Conservation (phyloP, 2,329 filamentous ascomycete species). For the Aspergillus tubingensis region DNA sequence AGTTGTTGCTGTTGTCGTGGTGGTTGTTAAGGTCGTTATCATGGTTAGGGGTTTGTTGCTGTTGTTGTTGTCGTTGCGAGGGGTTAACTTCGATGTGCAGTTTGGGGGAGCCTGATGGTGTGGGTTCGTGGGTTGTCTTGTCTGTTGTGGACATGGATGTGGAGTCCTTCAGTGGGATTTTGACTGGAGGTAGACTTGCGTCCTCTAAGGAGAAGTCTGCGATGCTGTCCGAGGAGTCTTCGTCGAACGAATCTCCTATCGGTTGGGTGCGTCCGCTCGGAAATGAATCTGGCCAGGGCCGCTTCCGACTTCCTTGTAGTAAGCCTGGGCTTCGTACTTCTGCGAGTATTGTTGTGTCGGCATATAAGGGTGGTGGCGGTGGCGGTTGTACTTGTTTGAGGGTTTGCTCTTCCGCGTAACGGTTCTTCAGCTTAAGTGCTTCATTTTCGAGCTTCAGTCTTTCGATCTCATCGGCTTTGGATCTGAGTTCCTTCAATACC, state of each 20-base stretch:
- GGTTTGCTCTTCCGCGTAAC: conserved; percentile 35
- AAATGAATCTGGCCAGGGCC: conserved; percentile 34
- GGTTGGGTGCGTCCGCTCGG: conserved; percentile 26
- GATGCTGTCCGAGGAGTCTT: conserved; percentile 31
- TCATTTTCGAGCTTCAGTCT: conserved; percentile 42
- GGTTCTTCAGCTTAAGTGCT: conserved; percentile 39
- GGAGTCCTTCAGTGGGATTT: conserved; percentile 28
- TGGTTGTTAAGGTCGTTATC: not conserved
- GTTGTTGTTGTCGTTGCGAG: too few relatives aligned
- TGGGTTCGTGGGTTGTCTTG: conserved; percentile 10
- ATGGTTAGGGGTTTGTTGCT: conserved; percentile 12
- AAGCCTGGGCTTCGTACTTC: conserved; percentile 38
- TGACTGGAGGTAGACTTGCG: conserved; percentile 22
- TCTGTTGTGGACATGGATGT: conserved; percentile 11
- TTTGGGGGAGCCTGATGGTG: conserved; percentile 11
- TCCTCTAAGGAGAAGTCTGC: conserved; percentile 31
- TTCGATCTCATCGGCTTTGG: conserved; percentile 43
- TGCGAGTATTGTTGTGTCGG: conserved; percentile 21
- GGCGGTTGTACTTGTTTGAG: conserved; percentile 13
- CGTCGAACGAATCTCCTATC: conserved; percentile 37
- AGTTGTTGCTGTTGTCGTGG: not conserved
- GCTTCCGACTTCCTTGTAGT: conserved; percentile 37
- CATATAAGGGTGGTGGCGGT: not conserved
- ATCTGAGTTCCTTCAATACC: conserved; percentile 41
- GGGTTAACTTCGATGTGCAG: conserved; percentile 21